A percentile compares a stretch with the other conserved stretches of the same genome.
Evolutionary conservation across 805 yeast genomes (phyloP).

Genomic region (Saturnispora gosingensis): DNA sequence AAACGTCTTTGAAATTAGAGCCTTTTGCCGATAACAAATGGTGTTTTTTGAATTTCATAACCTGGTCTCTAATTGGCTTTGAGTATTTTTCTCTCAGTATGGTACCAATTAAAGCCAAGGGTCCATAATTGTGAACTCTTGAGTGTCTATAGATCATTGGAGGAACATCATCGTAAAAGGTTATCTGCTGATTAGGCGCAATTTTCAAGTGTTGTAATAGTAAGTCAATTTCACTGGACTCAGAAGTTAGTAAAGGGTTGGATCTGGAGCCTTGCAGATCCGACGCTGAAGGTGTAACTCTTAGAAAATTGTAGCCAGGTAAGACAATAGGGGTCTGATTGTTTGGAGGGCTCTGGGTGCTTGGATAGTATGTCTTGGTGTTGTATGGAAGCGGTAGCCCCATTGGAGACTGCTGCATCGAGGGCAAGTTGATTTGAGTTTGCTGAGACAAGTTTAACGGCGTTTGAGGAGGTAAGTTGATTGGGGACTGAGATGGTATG

Average conservation of each 20-base stretch:
- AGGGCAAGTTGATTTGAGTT: background rate
- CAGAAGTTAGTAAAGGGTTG: background rate
- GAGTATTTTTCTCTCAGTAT: conserved; percentile 38
- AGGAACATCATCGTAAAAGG: conserved; percentile 34
- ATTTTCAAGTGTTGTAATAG: conserved; percentile 11
- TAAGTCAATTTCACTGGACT: background rate
- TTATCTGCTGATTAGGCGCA: conserved; percentile 29
- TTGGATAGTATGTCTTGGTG: background rate
- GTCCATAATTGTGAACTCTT: conserved; percentile 40
- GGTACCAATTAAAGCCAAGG: conserved; percentile 40
- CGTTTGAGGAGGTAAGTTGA: background rate
- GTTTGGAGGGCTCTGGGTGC: background rate
- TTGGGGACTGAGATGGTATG: background rate
- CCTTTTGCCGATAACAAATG: conserved; percentile 1
- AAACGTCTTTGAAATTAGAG: conserved; percentile 23
- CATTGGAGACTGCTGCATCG: background rate
- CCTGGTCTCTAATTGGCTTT: conserved; percentile 28
- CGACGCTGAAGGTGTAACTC: background rate
- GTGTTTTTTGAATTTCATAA: conserved; percentile 17
- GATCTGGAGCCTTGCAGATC: background rate
- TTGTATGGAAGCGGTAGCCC: background rate
- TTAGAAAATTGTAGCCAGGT: background rate
- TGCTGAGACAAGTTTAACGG: background rate
- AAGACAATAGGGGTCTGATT: conserved; percentile 7
- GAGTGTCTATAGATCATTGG: conserved; percentile 35